Base-by-base conservation (phyloP, 2,329 filamentous ascomycete species). In the Stenocarpella maydis region DNA sequence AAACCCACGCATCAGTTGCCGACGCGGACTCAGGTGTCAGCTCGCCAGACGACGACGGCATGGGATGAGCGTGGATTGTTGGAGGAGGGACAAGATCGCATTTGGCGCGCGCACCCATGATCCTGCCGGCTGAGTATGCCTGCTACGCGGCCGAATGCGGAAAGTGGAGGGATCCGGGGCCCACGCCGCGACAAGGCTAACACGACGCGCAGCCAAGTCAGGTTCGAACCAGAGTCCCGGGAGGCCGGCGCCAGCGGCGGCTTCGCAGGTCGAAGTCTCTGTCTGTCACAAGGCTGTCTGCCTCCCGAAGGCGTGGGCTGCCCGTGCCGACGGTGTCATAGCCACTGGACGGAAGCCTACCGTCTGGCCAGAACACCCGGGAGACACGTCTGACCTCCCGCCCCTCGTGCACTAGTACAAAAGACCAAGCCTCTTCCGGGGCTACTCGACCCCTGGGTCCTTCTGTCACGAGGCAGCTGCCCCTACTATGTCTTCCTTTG, bases 221-320 rank as follows among this genome's bases (percentile, higher is more conserved):
- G 45, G 55, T 10, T 34, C n/a, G 26, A 49, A 21, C 58, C 58
- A 63, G 43, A 63, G 43, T 63, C 41, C n/a, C 58, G 58, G 58
- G 28, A 49, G 28, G 43, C 8, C 58, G 58, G 58, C 58, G 58
- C 58, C 58, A 61, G 43, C 58, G 41, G 58, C 58, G 58, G 58
- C 58, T 61, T 24, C 26, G 26, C 55, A 61, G 24, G 43, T 45
- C 4, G 41, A 24, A 8, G 9, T 34, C 41, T 6, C 41, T 28
- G 41, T 34, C 55, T 24, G 55, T 61, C 55, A 60, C 6, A 37
- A 31, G 31, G 34, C 5, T 37, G 10, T 37, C 34, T 31, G 54
- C 17, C 24, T 31, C 26, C 39, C 54, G 39, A 43, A 45, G 24
- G 5, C 39, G 6, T 34, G 49, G 26, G 39, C 39, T 31, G 39